These are phyloP conservation scores for Brettanomyces sp. DNA, from an alignment of 805 yeast genomes.

Conservation along the genomic window DNA sequence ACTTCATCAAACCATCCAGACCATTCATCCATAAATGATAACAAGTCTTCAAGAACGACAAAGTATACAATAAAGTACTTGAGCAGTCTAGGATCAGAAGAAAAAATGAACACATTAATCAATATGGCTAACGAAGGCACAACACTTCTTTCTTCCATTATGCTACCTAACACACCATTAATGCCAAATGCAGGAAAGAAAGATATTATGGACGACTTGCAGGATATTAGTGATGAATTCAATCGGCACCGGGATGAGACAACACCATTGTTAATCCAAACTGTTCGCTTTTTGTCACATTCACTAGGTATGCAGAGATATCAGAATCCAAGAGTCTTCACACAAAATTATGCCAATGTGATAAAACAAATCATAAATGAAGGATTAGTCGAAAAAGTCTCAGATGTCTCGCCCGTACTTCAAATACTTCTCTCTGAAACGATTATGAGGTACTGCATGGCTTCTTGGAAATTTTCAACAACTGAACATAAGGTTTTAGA, in stretches of 20 bases:
- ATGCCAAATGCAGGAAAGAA: neutral
- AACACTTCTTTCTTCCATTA: neutral
- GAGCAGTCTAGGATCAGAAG: neutral
- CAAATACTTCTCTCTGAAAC: slow-evolving; percentile 29
- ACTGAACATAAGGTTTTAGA: slow-evolving; percentile 12
- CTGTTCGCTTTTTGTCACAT: slow-evolving; percentile 25
- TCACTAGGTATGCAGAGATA: slow-evolving; percentile 22
- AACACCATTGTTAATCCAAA: slow-evolving; percentile 11
- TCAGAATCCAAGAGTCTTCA: slow-evolving; percentile 29
- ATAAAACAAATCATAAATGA: slow-evolving; percentile 17
- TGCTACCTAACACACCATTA: neutral
- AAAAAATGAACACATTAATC: neutral
- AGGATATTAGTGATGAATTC: neutral
- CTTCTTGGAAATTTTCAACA: slow-evolving; percentile 31
- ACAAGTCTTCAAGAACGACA: neutral
- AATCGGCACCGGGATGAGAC: slow-evolving; percentile 6
- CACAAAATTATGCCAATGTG: slow-evolving; percentile 28
- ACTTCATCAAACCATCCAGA: no score
- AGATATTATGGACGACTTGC: neutral
- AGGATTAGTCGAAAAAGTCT: slow-evolving; percentile 6
- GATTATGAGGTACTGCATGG: slow-evolving; percentile 34
- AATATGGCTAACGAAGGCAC: neutral
- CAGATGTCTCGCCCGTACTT: slow-evolving; percentile 15
- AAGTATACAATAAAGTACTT: neutral
- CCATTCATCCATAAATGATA: no score